Evolutionary conservation across 768 basidiomycete species (phyloP).

Genomic region (Gymnopilus dilepis): DNA sequence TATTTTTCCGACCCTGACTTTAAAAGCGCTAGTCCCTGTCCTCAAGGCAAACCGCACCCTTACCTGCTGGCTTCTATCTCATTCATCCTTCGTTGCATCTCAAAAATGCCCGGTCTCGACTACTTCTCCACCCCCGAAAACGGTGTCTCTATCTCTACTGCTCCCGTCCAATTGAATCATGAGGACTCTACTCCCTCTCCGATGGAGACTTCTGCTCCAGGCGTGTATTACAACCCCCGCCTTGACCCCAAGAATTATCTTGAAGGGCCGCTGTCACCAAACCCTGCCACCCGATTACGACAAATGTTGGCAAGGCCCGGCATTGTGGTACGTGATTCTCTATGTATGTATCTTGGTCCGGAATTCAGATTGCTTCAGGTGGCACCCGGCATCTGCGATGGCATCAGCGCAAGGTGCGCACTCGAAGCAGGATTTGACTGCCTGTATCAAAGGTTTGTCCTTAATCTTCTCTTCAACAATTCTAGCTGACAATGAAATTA

Average conservation of each 20-base stretch:
- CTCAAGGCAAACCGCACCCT: constrained; percentile 5
- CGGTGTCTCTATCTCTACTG: constrained; percentile 9
- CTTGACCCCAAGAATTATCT: constrained; percentile 74
- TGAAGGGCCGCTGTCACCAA: constrained; percentile 68
- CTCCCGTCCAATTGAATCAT: not conserved
- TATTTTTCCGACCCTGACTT: not conserved
- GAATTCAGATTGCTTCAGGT: no score
- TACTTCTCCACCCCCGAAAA: constrained; percentile 25
- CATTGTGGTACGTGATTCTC: constrained; percentile 65
- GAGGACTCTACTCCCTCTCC: not conserved
- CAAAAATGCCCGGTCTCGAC: constrained; percentile 31
- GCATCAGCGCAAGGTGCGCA: constrained; percentile 80
- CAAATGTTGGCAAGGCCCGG: constrained; percentile 73
- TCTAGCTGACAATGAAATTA: constrained; percentile 24
- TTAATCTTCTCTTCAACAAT: not conserved
- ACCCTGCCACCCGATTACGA: constrained; percentile 73
- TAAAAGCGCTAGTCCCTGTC: not conserved
- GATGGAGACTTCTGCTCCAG: constrained; percentile 4
- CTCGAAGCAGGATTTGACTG: constrained; percentile 81
- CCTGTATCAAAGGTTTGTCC: constrained; percentile 69
- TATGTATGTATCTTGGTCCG: no score
- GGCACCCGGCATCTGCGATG: constrained; percentile 79
- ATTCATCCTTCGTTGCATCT: not conserved
- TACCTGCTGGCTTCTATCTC: constrained; percentile 1
- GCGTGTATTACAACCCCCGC: constrained; percentile 66